Base-by-base conservation (phyloP, 2,329 filamentous ascomycete species). In the Penicillium sp. region DNA sequence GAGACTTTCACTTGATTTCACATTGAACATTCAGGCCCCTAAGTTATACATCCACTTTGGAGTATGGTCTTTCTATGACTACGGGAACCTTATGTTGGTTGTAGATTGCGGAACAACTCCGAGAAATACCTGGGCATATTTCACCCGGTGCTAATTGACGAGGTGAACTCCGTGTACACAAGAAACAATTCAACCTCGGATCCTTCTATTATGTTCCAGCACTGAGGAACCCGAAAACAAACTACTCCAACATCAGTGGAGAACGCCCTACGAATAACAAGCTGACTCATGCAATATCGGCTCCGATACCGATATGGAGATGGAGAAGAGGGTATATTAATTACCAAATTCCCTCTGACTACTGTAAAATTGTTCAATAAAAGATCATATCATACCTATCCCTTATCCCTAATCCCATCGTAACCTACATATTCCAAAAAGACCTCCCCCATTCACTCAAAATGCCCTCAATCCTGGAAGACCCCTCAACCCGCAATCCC, bases 401-500 rank as follows among this genome's bases (percentile, higher is more conserved):
- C 30, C 10, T 30, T 25, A 49, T 25, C 17, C 10, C 17, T 16
- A 48, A 38, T 2, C 31, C 22, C 7, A 3, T 38, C 8, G 8
- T 5, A 31, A 28, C 2, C 33, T 31, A 26, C 8, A 9, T 2
- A 17, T 41, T 10, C 3, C 12, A 41, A 35, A n/a, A 42, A 17
- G 3, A 1, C 3, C 33, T 7, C 36, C n/a, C n/a, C n/a, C 4
- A 47, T 44, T 22, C 36, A 37, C 14, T 40, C 55, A 67, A 56
- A 56, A 74, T 73, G 71, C 70, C 71, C 42, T 59, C 72, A 33
- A 61, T 74, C 44, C 67, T 74, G 52, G 72, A 74, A 69, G 70
- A 74, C 59, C 67, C 67, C 58, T 61, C 59, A 31, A 62, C 66
- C 30, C 65, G 55, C 50, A 62, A 62, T 55, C 66, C 69, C 55